Base-by-base conservation (phyloP, 257 asterid genomes). In the Paulownia fortunei region DNA sequence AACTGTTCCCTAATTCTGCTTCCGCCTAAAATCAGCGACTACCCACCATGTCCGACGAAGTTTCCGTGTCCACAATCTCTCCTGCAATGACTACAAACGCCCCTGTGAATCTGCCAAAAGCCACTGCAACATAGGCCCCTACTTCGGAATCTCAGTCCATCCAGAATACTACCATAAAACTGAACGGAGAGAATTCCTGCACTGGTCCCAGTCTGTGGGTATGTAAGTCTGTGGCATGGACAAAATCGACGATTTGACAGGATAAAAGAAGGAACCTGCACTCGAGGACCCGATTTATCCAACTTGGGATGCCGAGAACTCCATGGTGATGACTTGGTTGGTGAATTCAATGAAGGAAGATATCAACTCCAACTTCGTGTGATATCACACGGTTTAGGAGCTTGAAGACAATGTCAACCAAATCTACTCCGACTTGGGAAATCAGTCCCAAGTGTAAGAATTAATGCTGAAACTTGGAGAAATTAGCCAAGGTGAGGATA, bases 361-460 rank as follows among this genome's bases (percentile, higher is more conserved):
- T 1, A 39, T 37, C 2, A 15, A 8, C 13, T 13, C 34, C 2
- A 52, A 71, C 26, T 71, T 51, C 4, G 27, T 71, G 64, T 51
- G 49, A 2, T 52, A 49, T 9, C 26, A 18, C 19, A 71, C 44
- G 0, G 10, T 51, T 0, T 16, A 71, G 6, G 76, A 54, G 1
- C 8, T 71, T 0, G 34, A 52, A 66, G 76, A 71, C 16, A 54
- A 51, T 19, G 47, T 51, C 0, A 27, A 16, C 5, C 11, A 8
- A 1, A 59, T 59, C 72, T 61, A 59, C 7, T 59, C 61, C 0
- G 62, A 59, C 18, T 59, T 10, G 36, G 55, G 32, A n/a, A 36
- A 72, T 39, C 52, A 54, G 10, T 56, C 77, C 2, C 67, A 72
- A 36, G 55, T 72, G 0, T 55, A 8, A 18, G 77, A 55, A 32